A percentile compares a stretch with the other conserved stretches of the same genome.
phyloP scores from a whole-genome alignment of 805 yeast genomes.

The Sugiyamaella marilandica region DNA sequence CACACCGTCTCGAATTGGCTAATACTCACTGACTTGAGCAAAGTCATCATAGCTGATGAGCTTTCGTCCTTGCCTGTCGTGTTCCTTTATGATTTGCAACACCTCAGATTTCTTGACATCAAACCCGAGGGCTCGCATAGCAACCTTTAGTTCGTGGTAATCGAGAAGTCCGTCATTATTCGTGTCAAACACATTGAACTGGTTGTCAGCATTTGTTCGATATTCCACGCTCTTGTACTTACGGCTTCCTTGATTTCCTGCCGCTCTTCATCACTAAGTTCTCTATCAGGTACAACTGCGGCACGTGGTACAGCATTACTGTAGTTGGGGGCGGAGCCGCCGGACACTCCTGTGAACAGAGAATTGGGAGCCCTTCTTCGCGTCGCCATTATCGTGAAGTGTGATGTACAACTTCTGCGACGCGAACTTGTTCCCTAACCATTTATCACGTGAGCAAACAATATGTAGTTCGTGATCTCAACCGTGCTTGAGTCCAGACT shows the following conservation, averaged over 20 bases:
- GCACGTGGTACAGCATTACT: neutral
- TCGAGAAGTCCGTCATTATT: constrained; percentile 86
- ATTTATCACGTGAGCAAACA: no score
- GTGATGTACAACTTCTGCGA: neutral
- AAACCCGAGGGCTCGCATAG: constrained; percentile 90
- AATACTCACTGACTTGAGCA: constrained; percentile 57
- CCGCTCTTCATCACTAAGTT: constrained; percentile 77
- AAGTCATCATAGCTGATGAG: constrained; percentile 78
- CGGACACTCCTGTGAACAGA: constrained; percentile 3
- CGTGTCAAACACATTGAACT: constrained; percentile 83
- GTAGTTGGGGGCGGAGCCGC: neutral
- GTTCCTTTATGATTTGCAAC: constrained; percentile 70
- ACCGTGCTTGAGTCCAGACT: no score
- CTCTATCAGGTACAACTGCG: constrained; percentile 29
- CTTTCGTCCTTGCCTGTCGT: constrained; percentile 63
- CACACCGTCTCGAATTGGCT: constrained; percentile 10
- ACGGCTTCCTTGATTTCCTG: constrained; percentile 87
- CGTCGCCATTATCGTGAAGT: neutral
- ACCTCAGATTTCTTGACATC: constrained; percentile 78
- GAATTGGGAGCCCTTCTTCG: constrained; percentile 11
- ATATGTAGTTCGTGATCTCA: no score
- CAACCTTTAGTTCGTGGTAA: constrained; percentile 89
- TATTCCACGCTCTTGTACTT: constrained; percentile 23
- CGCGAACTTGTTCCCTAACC: neutral
- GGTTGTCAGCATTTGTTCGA: neutral